These are phyloP conservation scores for Globisporangium solare DNA, from an alignment of 352 stramenopile genomes.

Conservation along the genomic window DNA sequence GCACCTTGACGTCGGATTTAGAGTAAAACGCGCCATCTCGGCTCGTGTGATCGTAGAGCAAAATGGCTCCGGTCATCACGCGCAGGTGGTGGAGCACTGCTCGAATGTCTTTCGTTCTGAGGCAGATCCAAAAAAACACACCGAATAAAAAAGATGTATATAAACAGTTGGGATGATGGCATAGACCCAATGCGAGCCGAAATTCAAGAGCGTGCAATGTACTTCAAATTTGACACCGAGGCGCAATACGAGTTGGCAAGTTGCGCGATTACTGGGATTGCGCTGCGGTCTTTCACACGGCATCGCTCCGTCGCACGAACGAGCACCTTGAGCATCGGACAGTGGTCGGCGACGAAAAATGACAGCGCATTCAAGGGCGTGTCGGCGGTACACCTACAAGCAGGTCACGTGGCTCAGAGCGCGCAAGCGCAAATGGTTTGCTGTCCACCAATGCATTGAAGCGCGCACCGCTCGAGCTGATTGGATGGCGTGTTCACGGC, in stretches of 20 bases:
- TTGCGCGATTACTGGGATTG: constrained; percentile 29
- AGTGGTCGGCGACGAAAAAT: constrained; percentile 60
- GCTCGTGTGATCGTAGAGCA: constrained; percentile 53
- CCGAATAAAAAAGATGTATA: too few species aligned
- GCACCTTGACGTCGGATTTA: constrained; percentile 55
- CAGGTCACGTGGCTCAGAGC: not conserved
- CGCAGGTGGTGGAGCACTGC: constrained; percentile 43
- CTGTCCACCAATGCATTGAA: not conserved
- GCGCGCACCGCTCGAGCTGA: constrained; percentile 38
- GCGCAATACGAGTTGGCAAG: constrained; percentile 45
- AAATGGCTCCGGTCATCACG: constrained; percentile 54
- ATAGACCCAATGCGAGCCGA: not conserved
- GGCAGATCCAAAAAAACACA: not conserved
- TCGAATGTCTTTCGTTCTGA: constrained; percentile 31
- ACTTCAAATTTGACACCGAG: constrained; percentile 23
- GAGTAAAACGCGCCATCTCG: constrained; percentile 42
- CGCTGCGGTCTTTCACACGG: constrained; percentile 29
- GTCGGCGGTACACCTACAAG: constrained; percentile 27
- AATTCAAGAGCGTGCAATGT: not conserved
- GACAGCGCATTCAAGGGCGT: constrained; percentile 45
- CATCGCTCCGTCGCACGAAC: constrained; percentile 34
- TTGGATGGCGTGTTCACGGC: constrained; percentile 33
- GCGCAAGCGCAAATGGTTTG: not conserved
- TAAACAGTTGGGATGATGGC: not conserved
- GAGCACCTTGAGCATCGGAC: constrained; percentile 53